Percentiles rank a stretch among this genome's conserved stretches.
These are phyloP conservation scores for Chaetomium sp. DNA, from an alignment of 2,329 filamentous ascomycete species.

Conservation along the genomic window DNA sequence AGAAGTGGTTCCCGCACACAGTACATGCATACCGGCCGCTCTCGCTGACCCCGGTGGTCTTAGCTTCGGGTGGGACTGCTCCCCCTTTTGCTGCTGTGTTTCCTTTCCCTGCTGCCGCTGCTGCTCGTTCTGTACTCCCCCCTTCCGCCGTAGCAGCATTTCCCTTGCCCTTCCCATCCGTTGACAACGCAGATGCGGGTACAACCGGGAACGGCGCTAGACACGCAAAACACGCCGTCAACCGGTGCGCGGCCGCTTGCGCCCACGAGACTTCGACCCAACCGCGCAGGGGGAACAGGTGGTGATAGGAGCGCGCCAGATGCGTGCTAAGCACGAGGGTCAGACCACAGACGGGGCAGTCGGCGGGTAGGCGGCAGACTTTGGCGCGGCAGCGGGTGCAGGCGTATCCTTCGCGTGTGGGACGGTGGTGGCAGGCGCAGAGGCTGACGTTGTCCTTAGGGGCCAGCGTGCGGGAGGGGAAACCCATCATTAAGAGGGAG, in stretches of 20 bases:
- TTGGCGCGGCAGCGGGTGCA: slow-evolving; percentile 85
- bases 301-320: slow-evolving; percentile 85
- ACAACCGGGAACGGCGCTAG: slow-evolving; percentile 60
- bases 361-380: slow-evolving; percentile 82
- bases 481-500: slow-evolving; percentile 92
- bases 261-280: slow-evolving; percentile 88
- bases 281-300: slow-evolving; percentile 82
- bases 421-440: slow-evolving; percentile 84
- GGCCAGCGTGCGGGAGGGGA: slow-evolving; percentile 78
- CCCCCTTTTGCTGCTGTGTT: not conserved
- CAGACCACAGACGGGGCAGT: slow-evolving; percentile 84
- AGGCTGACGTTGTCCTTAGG: slow-evolving; percentile 59
- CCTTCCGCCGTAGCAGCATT: not conserved
- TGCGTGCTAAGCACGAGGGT: slow-evolving; percentile 93
- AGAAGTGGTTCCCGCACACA: slow-evolving; percentile 85
- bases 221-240: slow-evolving; percentile 71
- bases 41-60: slow-evolving; percentile 62
- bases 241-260: slow-evolving; percentile 46
- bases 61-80: slow-evolving; percentile 32
- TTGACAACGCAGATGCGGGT: slow-evolving; percentile 15
- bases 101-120: slow-evolving; percentile 9
- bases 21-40: slow-evolving; percentile 84
- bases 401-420: slow-evolving; percentile 76
- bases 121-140: not conserved
- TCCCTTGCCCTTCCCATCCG: slow-evolving; percentile 11